Evolutionary conservation across 169 alveolate genomes (phyloP), one percentile per base, ranked within the genome.

Genomic region (Plasmodium cynomolgi): DNA sequence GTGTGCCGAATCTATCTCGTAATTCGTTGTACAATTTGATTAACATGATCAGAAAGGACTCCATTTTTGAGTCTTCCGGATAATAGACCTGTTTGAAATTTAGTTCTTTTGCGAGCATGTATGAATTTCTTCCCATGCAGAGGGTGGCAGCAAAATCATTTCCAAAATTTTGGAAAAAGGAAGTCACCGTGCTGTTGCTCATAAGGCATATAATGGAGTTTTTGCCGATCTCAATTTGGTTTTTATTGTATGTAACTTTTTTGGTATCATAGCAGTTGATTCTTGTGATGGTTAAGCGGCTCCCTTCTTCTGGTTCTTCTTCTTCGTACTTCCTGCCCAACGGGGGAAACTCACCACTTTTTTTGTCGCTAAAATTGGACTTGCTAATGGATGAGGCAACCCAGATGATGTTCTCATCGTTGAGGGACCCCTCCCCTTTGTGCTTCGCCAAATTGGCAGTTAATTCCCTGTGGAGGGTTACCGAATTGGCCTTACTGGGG

Each of bases 111-210:
- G 81, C 58, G 33, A 86, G 83, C n/a, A 17, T n/a, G 58, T 75
- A 86, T 34, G 82, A 86, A 39, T 26, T 86, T 33, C 29, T 29
- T 2, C 93, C 93, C 93, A 86, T 86, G 44, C 93, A 86, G 31
- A 86, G 72, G 68, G 81, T 84, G 81, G 79, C 72, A 39, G 39
- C 6, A 77, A 75, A 86, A 31, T 86, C 26, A 23, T 77, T 86
- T 75, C 93, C 93, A 77, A 86, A 86, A 5, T 86, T 86, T 74
- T 74, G 17, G 81, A 75, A 86, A 77, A 68, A 86, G 11, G 93
- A 86, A 37, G 41, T 7, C 17, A 75, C 93, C 5, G 93, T 71
- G 68, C 93, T 86, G 81, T 58, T 86, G 80, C 93, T 86, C 93
- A 86, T 86, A 1, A 86, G 81, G 37, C 86, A 86, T 54, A 86